Evolutionary conservation across 768 basidiomycete genomes (phyloP).

Genomic region (Boletus rufocinnamomeus): DNA sequence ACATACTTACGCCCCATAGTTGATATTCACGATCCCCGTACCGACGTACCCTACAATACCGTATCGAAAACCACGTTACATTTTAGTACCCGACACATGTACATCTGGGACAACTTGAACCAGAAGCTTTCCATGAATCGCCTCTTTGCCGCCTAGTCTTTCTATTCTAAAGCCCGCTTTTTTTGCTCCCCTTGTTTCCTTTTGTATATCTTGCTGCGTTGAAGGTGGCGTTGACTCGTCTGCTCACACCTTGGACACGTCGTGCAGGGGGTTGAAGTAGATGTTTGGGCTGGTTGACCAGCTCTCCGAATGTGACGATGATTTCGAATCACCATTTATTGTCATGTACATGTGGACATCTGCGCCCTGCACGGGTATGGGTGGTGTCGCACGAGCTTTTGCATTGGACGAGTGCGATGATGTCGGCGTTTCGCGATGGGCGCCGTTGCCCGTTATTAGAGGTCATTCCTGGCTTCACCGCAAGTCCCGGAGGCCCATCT

Average conservation of each 20-base stretch:
- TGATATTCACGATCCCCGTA: slow-evolving; percentile 1
- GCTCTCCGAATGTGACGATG: neutral
- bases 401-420: no score
- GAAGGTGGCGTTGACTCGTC: neutral
- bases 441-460: no score
- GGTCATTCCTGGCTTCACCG: no score
- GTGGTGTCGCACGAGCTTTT: no score
- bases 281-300: neutral
- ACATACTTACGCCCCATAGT: slow-evolving; percentile 6
- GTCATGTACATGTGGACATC: no score
- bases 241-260: neutral
- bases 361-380: no score
- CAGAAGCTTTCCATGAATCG: neutral
- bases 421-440: no score
- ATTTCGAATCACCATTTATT: no score
- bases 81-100: slow-evolving; percentile 9
- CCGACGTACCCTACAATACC: slow-evolving; percentile 8
- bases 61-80: neutral
- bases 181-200: no score
- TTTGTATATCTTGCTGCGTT: neutral
- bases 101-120: neutral
- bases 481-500: no score
- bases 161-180: neutral
- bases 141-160: neutral
- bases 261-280: neutral